Evolutionary conservation across 2,329 filamentous ascomycete species (phyloP), one percentile per base, ranked within the genome.

Genomic region (Penicillium sp.): DNA sequence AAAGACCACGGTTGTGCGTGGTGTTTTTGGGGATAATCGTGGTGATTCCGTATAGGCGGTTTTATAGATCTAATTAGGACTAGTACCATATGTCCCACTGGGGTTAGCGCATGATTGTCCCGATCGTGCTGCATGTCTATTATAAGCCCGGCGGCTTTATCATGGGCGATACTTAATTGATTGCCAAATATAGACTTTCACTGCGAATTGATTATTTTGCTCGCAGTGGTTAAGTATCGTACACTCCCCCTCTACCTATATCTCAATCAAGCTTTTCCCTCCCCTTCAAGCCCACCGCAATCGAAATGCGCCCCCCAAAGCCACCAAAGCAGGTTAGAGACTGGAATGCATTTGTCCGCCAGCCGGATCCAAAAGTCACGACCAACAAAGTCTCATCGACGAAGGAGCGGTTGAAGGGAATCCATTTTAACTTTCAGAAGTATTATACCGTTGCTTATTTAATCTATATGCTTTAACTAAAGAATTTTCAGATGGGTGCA

Each of bases 171-270:
- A 19, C 19, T n/a, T 38, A n/a, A 38, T n/a, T 36, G 5, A 33
- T 33, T 33, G 12, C 31, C 12, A 33, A 33, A 13, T 15, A 5
- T 33, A 13, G 2, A 15, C 12, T 33, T 33, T 15, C 31, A 33
- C 13, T 33, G 6, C 13, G 13, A 4, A 33, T 13, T 36, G 33
- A 17, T 17, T 36, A 7, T 36, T 35, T 47, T 8, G 29, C 29
- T 47, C 44, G 44, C 12, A 47, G 27, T 47, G 29, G 29, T 47
- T 47, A 47, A 47, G n/a, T 47, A 35, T 47, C 29, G 44, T 47
- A 35, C 3, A 12, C 44, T 35, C 21, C 29, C 44, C 44, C 44
- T 35, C 44, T 47, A 33, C n/a, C 27, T 47, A 47, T n/a, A 47
- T n/a, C n/a, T n/a, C 6, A 38, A 38, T 38, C 35, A 38, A 38